Base-by-base conservation (phyloP, 2,329 filamentous ascomycete species). In the Fusarium sp. region DNA sequence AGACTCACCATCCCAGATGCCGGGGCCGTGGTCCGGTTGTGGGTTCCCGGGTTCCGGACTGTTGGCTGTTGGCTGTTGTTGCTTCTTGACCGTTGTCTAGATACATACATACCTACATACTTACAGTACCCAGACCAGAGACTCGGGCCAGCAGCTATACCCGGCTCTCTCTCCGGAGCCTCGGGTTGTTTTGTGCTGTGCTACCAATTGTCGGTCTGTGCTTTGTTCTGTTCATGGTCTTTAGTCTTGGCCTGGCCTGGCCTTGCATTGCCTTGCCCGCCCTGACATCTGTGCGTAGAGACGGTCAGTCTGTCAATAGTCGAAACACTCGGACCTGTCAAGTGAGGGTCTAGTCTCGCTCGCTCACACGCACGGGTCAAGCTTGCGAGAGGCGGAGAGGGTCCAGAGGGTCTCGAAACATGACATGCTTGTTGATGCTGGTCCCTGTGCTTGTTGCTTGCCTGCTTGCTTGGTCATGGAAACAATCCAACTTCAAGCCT, bases 201-300 rank as follows among this genome's bases (percentile, higher is more conserved):
- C 24, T 51, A 17, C 35, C 59, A 62, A 62, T 40, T 55, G 53
- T 51, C 53, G 67, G 71, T 71, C 71, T 71, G 70, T 73, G 70
- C 70, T 72, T 36, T 57, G n/a, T 63, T 36, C 53, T 33, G 33
- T 27, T 16, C 31, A 22, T 16, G 20, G 40, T 42, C 38, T 31
- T 31, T 31, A 24, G 31, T 17, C 35, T 38, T 38, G 35, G 10
- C 38, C 17, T 38, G 35, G 57, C 14, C 33, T 20, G 16, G 10
- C 58, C 42, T 27, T 49, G 33, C 38, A 20, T 49, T 49, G 58
- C 11, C 35, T 22, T 24, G 12, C 58, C 42, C 16, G n/a, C 38
- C 44, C 22, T n/a, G n/a, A 22, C 35, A 63, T 63, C 61, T 56
- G 61, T 63, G 61, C 61, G 49, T 53, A 29, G 33, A 53, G 59